Evolutionary conservation across 1,139 yeast genomes (phyloP), one percentile per base, ranked within the genome.

Genomic region (Lodderomyces oxycetoniae): DNA sequence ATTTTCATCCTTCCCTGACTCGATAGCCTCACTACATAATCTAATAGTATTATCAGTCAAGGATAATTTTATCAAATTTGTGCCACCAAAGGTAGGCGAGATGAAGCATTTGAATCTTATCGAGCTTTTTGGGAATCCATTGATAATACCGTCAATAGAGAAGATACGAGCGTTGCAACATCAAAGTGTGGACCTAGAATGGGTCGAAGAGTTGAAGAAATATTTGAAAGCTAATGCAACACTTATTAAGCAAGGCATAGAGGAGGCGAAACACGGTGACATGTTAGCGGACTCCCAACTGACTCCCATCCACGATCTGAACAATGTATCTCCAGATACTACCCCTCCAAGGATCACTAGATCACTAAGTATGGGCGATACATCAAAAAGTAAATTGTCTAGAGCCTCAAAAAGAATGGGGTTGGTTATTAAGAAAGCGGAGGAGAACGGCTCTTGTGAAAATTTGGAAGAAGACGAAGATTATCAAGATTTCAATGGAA

Each of bases 91-190:
- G 8, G 56, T 79, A 20, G 71, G 78, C 0, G 74, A 71, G 26
- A 54, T 85, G 44, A 55, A 61, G 3, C 67, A 65, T 35, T 63
- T 86, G 34, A 69, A 73, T 40, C 71, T 81, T 34, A 61, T 85
- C n/a, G 91, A 83, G 49, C 64, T 82, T 4, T 77, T 76, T n/a
- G 77, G 72, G 25, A 84, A 85, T 44, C 87, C 88, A 1, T 63
- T 84, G 34, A 51, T 69, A 2, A 47, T 68, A 37, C 83, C 85
- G 0, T 65, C 80, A 4, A 26, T 49, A 13, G 72, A 66, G 11
- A 39, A 53, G 8, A 52, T 69, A 33, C 57, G 47, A 41, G 54
- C 43, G 29, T 67, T 53, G 42, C 74, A 52, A 40, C 57, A 57
- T 34, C 67, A 61, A 38, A 51, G 55, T 24, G 56, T 66, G 10